These are phyloP conservation scores for Termitomyces eurrhizus DNA, from an alignment of 768 basidiomycete genomes.

Conservation along the genomic window DNA sequence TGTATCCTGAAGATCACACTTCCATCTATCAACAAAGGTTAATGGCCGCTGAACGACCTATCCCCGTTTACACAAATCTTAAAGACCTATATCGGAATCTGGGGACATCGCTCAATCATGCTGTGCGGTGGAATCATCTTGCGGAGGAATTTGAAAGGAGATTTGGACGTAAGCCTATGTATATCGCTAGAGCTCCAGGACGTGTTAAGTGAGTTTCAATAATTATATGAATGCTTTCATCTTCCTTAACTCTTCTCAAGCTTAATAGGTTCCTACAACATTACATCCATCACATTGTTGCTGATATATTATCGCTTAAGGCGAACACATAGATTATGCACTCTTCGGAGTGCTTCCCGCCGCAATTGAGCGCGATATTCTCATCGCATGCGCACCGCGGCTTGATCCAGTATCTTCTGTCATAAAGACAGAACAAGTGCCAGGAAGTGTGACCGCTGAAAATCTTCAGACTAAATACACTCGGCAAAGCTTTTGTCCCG, in stretches of 20 bases:
- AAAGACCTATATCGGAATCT: slow-evolving; percentile 51
- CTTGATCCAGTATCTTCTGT: slow-evolving; percentile 17
- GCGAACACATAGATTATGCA: slow-evolving; percentile 83
- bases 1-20: background rate
- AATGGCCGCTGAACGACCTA: slow-evolving; percentile 54
- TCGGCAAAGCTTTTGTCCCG: slow-evolving; percentile 56
- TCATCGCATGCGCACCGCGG: slow-evolving; percentile 69
- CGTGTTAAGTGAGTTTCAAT: slow-evolving; percentile 62
- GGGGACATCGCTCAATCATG: slow-evolving; percentile 52
- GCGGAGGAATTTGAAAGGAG: slow-evolving; percentile 55
- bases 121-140: slow-evolving; percentile 58
- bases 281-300: background rate
- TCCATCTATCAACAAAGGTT: background rate
- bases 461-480: slow-evolving; percentile 61
- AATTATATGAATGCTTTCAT: too few species aligned
- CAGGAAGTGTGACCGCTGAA: slow-evolving; percentile 58
- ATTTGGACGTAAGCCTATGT: slow-evolving; percentile 64
- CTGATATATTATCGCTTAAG: slow-evolving; percentile 26
- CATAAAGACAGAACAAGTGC: slow-evolving; percentile 26
- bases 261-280: slow-evolving; percentile 34
- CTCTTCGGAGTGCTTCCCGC: slow-evolving; percentile 82
- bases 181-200: slow-evolving; percentile 76
- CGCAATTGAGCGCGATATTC: slow-evolving; percentile 81
- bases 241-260: slow-evolving; percentile 17
- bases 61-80: slow-evolving; percentile 60